Base-by-base conservation (phyloP, 1,139 yeast genomes). In the Magnusiomyces starmeri region DNA sequence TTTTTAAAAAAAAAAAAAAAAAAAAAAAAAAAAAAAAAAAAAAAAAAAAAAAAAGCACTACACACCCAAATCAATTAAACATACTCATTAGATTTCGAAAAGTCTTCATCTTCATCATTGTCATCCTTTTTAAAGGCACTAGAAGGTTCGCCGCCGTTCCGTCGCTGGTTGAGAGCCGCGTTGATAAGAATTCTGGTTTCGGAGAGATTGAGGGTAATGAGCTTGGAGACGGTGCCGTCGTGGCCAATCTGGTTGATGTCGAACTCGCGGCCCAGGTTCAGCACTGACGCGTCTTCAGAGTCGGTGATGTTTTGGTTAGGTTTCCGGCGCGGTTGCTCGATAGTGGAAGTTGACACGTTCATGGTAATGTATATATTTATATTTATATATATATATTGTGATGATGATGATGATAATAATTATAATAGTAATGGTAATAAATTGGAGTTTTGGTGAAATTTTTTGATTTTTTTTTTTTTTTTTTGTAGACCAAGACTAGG, bases 231-330 rank as follows among this genome's bases (percentile, higher is more conserved):
- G 54, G 82, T 80, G 25, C 96, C 96, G 51, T 79, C 80, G 69
- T 89, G 92, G 55, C 88, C 84, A 49, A 84, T 72, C 67, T 89
- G 97, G 46, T 78, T 78, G 54, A 84, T 70, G 62, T 84, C 94
- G 65, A 92, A 92, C 71, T 92, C 97, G 26, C 95, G 92, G 4
- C 98, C 98, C 52, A 92, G 76, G 64, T 85, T 85, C 61, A 92
- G 75, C 51, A 79, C 77, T 0, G 96, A 82, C 0, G 97, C 92
- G 64, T 92, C 94, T 65, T 92, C 97, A 63, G 90, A 97, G 58
- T 77, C 82, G 45, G 60, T 60, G 44, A 62, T 62, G 50, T 65
- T 66, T 57, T 78, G 82, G 52, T 85, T 90, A 45, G 84, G 83
- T 59, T 86, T 82, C 65, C 89, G 77, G 67, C 89, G 78, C 67